Evolutionary conservation across 2,329 filamentous ascomycete genomes (phyloP), one percentile per base, ranked within the genome.

Genomic region (Lecanoromycetidae sp.): DNA sequence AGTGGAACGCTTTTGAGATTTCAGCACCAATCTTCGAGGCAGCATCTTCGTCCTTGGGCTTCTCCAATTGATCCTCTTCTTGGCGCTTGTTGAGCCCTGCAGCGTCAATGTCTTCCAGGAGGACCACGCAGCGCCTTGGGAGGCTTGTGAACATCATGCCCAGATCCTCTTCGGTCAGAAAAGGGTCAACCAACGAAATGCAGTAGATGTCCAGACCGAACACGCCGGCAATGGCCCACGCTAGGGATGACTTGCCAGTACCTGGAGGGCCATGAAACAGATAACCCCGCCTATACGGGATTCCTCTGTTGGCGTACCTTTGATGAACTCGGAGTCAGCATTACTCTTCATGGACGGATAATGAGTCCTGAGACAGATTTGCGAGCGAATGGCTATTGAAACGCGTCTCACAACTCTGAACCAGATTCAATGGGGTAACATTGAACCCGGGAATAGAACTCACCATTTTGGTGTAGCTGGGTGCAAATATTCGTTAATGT

Each of bases 401-500:
- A n/a, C n/a, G n/a, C n/a, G n/a, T n/a, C n/a, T n/a, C n/a, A n/a
- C n/a, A n/a, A n/a, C n/a, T n/a, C n/a, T n/a, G n/a, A n/a, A n/a
- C n/a, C n/a, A n/a, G n/a, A n/a, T n/a, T n/a, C n/a, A n/a, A n/a
- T n/a, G n/a, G n/a, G n/a, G n/a, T n/a, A n/a, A n/a, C n/a, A n/a
- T n/a, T n/a, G n/a, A n/a, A n/a, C n/a, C n/a, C n/a, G n/a, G n/a
- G n/a, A n/a, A n/a, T n/a, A n/a, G n/a, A n/a, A n/a, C n/a, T n/a
- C n/a, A n/a, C n/a, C n/a, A n/a, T n/a, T n/a, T n/a, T n/a, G 78
- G 75, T 0, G 79, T 84, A 1, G 71, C 67, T 0, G 84, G 82
- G 45, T 86, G 77, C 0, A 91, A 69, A 53, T 86, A 90, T 56
- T 87, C 83, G 54, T 84, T 84, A 57, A 90, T 80, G 56, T 91